Evolutionary conservation across 2,329 filamentous ascomycete species (phyloP).

Genomic region (Nigrospora oryzae): DNA sequence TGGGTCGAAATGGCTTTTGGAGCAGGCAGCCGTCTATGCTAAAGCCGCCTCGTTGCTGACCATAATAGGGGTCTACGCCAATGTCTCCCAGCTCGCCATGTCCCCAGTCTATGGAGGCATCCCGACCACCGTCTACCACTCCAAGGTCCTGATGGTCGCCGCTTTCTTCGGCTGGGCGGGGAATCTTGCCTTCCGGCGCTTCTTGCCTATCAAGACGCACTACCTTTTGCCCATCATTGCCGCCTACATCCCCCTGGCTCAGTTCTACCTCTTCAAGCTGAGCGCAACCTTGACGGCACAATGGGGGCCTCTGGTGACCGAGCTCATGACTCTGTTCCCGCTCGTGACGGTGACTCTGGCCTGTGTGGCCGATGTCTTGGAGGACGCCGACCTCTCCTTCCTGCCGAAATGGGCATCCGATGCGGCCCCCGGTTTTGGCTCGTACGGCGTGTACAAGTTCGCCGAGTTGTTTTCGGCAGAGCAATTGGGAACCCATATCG

Average conservation of each 20-base stretch:
- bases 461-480: conserved; percentile 30
- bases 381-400: conserved; percentile 47
- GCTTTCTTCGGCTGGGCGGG: conserved; percentile 66
- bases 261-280: conserved; percentile 61
- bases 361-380: conserved; percentile 55
- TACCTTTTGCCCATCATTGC: conserved; percentile 63
- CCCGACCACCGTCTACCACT: conserved; percentile 65
- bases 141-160: conserved; percentile 54
- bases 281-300: conserved; percentile 59
- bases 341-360: conserved; percentile 56
- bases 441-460: conserved; percentile 57
- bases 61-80: conserved; percentile 56
- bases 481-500: conserved; percentile 43
- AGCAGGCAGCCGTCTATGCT: conserved; percentile 31
- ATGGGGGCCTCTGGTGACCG: conserved; percentile 68
- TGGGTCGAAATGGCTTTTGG: conserved; percentile 19
- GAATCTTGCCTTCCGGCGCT: conserved; percentile 46
- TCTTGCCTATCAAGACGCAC: conserved; percentile 38
- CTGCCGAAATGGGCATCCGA: conserved; percentile 52
- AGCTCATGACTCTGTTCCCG: conserved; percentile 64
- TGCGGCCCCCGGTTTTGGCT: conserved; percentile 54
- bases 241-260: conserved; percentile 63
- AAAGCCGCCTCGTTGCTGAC: conserved; percentile 36
- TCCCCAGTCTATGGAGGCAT: conserved; percentile 86
- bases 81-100: conserved; percentile 66